Base-by-base conservation (phyloP, 345 rosid species). In the Linum usitatissimum region DNA sequence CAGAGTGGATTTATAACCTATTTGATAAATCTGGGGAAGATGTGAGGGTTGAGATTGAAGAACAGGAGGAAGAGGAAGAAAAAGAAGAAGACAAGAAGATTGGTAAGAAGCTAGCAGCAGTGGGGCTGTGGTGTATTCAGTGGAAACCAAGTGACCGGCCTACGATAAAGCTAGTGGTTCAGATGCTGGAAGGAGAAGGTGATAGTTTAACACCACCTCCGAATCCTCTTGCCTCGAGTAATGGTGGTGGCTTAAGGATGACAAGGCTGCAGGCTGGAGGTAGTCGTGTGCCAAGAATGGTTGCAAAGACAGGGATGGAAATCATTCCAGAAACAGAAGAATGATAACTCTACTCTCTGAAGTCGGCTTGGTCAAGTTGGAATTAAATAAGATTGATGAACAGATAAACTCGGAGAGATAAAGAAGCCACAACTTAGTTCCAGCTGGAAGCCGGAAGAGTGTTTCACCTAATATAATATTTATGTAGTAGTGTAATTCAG, bases 111-210 rank as follows among this genome's bases (percentile, higher is more conserved):
- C 45, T 70, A 3, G 55, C 64, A 17, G 57, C 64, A 39, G 73
- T 70, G 8, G 73, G 68, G 3, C 63, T 70, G 14, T 59, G 73
- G 64, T 70, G 73, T 60, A 64, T 70, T 21, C 68, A 70, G 18
- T 70, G 72, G 72, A 42, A 68, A 10, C 72, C 72, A 8, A 34
- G 30, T 9, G 66, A 62, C 19, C 72, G 72, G 23, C 72, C 67
- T 0, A 45, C 66, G 6, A 68, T 62, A 61, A 62, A 68, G n/a
- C 7, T 53, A 31, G 72, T 68, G 17, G 72, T 68, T 19, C 72
- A 68, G 20, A 68, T 62, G 72, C n/a, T 68, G 63, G 63, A 63
- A 48, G 72, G 58, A 2, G 67, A 57, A 45, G 72, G 66, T 53
- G 59, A 57, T 31, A 63, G 62, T 3, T 19, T 68, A 36, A 62